phyloP scores from a whole-genome alignment of 345 rosid species.

The Brassica juncea region DNA sequence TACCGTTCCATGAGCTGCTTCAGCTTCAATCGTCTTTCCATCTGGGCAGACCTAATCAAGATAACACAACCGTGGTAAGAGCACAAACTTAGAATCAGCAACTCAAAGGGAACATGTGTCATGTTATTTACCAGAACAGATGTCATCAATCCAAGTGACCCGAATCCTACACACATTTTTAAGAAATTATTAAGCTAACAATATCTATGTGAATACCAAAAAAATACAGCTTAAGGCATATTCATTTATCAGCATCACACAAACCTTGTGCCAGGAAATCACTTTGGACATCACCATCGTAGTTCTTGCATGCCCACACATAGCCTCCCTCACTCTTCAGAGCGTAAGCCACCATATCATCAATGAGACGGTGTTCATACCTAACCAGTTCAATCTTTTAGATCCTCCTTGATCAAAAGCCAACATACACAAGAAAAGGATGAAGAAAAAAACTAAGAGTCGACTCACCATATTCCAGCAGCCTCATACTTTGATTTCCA shows the following conservation, averaged over 20 bases:
- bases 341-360: slow-evolving; percentile 99
- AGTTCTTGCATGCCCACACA: slow-evolving; percentile 99
- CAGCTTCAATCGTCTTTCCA: slow-evolving; percentile 98
- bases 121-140: slow-evolving; percentile 74
- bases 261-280: slow-evolving; percentile 96
- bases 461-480: slow-evolving; percentile 86
- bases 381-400: slow-evolving; percentile 44
- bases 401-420: slow-evolving; percentile 5
- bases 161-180: slow-evolving; percentile 63
- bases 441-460: background rate
- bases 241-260: slow-evolving; percentile 14
- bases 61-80: slow-evolving; percentile 9
- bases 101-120: slow-evolving; percentile 10
- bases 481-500: slow-evolving; percentile 97
- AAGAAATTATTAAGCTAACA: slow-evolving; percentile 19
- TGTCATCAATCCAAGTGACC: slow-evolving; percentile 99
- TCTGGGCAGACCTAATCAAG: slow-evolving; percentile 88
- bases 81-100: slow-evolving; percentile 11
- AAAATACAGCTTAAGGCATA: background rate
- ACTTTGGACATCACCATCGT: slow-evolving; percentile 99
- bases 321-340: slow-evolving; percentile 97
- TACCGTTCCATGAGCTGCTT: slow-evolving; percentile 98
- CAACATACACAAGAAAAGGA: slow-evolving; percentile 5
- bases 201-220: background rate
- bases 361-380: slow-evolving; percentile 99